phyloP scores from a whole-genome alignment of 1,284 basidiomycete genomes.

The Puccinia triticina region DNA sequence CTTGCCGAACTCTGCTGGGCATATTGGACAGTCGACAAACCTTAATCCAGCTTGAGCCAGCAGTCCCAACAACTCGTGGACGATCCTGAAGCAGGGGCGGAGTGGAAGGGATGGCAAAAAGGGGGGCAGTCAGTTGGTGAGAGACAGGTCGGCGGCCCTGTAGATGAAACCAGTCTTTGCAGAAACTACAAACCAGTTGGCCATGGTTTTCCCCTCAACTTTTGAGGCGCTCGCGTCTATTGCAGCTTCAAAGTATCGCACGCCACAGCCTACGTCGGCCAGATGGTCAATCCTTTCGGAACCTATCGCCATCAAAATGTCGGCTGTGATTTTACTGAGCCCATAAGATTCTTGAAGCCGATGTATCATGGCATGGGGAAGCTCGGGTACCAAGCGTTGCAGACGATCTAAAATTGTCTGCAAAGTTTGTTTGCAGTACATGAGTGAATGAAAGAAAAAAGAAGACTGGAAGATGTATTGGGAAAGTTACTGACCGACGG shows the following conservation, averaged over 20 bases:
- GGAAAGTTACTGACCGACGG: conserved; percentile 50
- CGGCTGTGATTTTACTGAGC: conserved; percentile 70
- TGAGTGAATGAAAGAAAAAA: background rate
- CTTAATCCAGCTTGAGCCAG: conserved; percentile 65
- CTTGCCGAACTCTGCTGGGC: conserved; percentile 12
- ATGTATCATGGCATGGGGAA: conserved; percentile 71
- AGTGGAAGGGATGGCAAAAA: background rate
- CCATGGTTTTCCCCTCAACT: conserved; percentile 28
- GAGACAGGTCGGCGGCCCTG: background rate
- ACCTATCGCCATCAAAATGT: conserved; percentile 70
- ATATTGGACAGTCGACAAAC: conserved; percentile 40
- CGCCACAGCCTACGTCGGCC: conserved; percentile 63
- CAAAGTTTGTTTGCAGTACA: background rate
- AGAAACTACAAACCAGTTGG: conserved; percentile 35
- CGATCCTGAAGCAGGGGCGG: conserved; percentile 68
- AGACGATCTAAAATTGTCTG: conserved; percentile 66
- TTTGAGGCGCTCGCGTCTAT: background rate
- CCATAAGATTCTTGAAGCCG: conserved; percentile 68
- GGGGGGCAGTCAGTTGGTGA: background rate
- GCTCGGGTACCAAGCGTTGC: conserved; percentile 70
- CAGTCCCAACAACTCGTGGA: conserved; percentile 79
- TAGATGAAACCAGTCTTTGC: background rate
- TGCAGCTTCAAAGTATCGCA: conserved; percentile 46
- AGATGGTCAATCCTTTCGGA: conserved; percentile 69
- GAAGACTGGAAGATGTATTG: background rate